Evolutionary conservation across 73 alveolate genomes (phyloP).

Genomic region (Symbiodinium pilosum): DNA sequence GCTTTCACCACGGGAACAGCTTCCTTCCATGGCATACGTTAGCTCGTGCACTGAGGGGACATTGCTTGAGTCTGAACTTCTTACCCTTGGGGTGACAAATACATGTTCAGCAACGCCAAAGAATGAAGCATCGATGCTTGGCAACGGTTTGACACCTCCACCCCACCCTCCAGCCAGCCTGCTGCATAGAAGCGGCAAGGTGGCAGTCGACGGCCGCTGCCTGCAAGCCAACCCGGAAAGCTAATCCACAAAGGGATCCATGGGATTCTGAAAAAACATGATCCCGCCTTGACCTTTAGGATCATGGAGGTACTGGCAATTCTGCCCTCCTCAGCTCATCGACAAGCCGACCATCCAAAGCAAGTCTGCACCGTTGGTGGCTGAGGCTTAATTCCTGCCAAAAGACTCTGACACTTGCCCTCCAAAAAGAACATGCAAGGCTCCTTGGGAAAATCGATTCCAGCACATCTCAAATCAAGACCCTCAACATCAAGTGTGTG

Average conservation of each 20-base stretch:
- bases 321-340: neutral
- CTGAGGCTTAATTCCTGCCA: no score
- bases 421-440: conserved; percentile 67
- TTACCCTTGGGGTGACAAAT: no score
- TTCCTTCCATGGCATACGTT: neutral
- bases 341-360: no score
- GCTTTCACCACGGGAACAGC: conserved; percentile 71
- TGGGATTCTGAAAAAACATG: no score
- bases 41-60: neutral
- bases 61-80: neutral
- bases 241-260: neutral
- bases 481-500: no score
- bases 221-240: neutral
- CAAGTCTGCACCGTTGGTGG: no score
- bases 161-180: neutral
- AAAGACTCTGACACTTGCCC: conserved; percentile 71
- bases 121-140: no score
- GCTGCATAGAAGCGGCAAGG: conserved; percentile 83
- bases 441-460: neutral
- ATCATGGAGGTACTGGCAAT: neutral
- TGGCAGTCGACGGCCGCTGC: conserved; percentile 49
- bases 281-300: neutral
- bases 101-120: no score
- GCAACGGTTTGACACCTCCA: no score
- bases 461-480: neutral